Evolutionary conservation across 2,329 filamentous ascomycete species (phyloP).

Genomic region (Cercospora citrullina): DNA sequence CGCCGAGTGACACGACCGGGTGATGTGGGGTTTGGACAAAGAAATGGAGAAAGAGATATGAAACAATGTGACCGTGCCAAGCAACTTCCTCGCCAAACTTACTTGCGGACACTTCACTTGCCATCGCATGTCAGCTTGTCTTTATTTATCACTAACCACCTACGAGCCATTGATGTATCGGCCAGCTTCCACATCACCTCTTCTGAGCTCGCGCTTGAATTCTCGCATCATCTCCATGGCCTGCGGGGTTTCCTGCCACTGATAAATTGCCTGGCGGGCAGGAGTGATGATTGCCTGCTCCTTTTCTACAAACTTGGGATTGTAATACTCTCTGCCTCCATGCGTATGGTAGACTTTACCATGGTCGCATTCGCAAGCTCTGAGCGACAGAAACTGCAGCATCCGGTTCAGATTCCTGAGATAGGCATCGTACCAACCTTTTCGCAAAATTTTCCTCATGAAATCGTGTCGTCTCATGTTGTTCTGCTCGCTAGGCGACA

Average conservation of each 20-base stretch:
- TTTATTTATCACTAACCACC: not conserved
- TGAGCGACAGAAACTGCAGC: slow-evolving; percentile 1
- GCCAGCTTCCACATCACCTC: not conserved
- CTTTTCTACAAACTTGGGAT: not conserved
- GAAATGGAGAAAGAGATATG: not conserved
- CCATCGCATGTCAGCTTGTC: not conserved
- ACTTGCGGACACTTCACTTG: not conserved
- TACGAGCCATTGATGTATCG: not conserved
- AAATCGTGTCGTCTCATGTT: not conserved
- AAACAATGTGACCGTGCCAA: not conserved
- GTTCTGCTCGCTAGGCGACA: not conserved
- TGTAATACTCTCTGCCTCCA: not conserved
- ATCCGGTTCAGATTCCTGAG: slow-evolving; percentile 7
- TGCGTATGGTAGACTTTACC: not conserved
- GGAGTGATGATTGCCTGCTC: not conserved
- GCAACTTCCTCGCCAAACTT: not conserved
- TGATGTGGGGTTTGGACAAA: not conserved
- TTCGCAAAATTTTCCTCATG: slow-evolving; percentile 3
- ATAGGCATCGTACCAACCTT: slow-evolving; percentile 9
- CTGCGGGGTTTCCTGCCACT: slow-evolving; percentile 8
- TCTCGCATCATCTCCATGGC: slow-evolving; percentile 6
- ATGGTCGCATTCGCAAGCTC: not conserved
- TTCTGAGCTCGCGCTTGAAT: not conserved
- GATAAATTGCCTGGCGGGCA: not conserved
- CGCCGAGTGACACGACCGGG: not conserved